A percentile compares a stretch with the other conserved stretches of the same genome.
phyloP scores from a whole-genome alignment of 148 eudicot genomes.

The Rhododendron ovatum region DNA sequence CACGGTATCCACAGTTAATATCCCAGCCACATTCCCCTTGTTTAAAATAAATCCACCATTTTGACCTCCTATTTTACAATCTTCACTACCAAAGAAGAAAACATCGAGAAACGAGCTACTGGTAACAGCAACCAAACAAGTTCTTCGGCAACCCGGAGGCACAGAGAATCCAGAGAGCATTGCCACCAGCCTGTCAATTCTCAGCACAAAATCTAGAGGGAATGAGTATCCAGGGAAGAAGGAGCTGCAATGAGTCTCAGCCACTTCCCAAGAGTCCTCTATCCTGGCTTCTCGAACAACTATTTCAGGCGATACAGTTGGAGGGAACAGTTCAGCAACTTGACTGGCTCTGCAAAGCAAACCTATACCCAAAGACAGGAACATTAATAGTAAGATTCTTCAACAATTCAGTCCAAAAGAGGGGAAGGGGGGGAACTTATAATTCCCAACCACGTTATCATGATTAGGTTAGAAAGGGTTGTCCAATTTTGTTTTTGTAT shows the following conservation, averaged over 20 bases:
- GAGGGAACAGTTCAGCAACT: conserved; percentile 59
- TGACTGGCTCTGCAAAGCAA: conserved; percentile 73
- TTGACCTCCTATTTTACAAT: conserved; percentile 63
- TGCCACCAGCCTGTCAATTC: conserved; percentile 76
- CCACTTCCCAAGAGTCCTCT: conserved; percentile 97
- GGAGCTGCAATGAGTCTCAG: conserved; percentile 94
- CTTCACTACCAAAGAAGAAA: conserved; percentile 58
- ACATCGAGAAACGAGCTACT: conserved; percentile 45
- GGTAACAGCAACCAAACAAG: conserved; percentile 83
- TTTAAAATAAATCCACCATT: conserved; percentile 66
- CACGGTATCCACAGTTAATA: conserved; percentile 87
- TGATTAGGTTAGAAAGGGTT: not conserved
- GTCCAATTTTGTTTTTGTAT: too few species aligned
- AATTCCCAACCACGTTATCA: not conserved
- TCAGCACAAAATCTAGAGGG: conserved; percentile 77
- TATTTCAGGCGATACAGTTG: conserved; percentile 68
- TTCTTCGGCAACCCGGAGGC: conserved; percentile 80
- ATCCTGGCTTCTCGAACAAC: conserved; percentile 90
- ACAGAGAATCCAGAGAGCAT: conserved; percentile 71
- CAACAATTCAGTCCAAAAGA: not conserved
- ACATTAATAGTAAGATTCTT: not conserved
- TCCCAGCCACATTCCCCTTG: conserved; percentile 80
- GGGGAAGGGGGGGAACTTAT: not conserved
- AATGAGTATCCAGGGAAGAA: conserved; percentile 92
- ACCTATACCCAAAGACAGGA: conserved; percentile 30